A percentile compares a stretch with the other conserved stretches of the same genome.
These are phyloP conservation scores for Rhizophlyctis rosea DNA, from an alignment of 192 early-diverging fungal species.

Conservation along the genomic window DNA sequence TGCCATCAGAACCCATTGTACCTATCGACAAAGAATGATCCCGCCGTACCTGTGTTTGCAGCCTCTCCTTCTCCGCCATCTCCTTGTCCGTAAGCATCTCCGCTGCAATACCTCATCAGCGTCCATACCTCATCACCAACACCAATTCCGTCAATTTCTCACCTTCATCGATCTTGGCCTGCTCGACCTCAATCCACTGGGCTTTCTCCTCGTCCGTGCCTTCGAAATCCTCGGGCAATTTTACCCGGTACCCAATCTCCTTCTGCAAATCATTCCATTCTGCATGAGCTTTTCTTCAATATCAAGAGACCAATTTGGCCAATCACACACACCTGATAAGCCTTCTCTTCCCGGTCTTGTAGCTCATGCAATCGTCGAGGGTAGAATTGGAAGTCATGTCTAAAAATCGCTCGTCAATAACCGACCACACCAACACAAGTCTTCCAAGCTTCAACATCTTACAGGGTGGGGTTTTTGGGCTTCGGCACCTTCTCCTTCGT, in stretches of 20 bases:
- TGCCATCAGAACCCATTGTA: too few species aligned
- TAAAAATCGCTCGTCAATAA: too few species aligned
- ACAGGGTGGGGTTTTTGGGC: conserved; percentile 21
- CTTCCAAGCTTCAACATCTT: too few species aligned
- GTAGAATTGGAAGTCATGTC: conserved; percentile 93
- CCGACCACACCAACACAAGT: too few species aligned
- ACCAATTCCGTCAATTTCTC: neutral
- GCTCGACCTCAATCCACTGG: conserved; percentile 64
- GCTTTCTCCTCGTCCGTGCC: conserved; percentile 42
- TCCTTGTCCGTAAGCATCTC: conserved; percentile 91
- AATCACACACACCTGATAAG: too few species aligned
- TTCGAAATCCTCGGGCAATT: conserved; percentile 34
- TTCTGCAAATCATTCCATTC: too few species aligned
- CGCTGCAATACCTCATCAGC: conserved; percentile 42
- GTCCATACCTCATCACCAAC: neutral
- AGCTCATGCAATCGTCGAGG: conserved; percentile 73
- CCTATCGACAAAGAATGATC: too few species aligned
- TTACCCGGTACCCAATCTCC: conserved; percentile 68
- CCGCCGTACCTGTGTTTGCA: conserved; percentile 27
- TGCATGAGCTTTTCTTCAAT: too few species aligned
- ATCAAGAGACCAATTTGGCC: too few species aligned
- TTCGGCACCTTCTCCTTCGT: conserved; percentile 35
- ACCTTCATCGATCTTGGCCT: conserved; percentile 78
- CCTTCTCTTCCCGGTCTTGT: conserved; percentile 82
- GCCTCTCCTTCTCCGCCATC: conserved; percentile 63